phyloP scores from a whole-genome alignment of 495 filamentous ascomycete species.

The Oidiodendron maius region DNA sequence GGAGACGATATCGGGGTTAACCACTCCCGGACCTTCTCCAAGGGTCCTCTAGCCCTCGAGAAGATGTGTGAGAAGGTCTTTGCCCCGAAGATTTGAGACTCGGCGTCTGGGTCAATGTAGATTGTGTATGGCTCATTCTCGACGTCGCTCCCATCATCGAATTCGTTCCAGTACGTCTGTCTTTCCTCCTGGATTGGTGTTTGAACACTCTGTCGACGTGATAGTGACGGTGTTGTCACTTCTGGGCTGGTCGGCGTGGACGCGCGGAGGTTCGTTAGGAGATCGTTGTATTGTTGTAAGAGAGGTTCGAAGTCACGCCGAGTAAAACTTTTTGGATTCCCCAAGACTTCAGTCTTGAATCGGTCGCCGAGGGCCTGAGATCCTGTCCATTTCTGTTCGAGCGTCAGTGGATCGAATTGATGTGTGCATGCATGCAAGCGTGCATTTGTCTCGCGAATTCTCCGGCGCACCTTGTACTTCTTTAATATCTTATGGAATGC shows the following conservation, averaged over 20 bases:
- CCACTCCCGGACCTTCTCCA: conserved; percentile 39
- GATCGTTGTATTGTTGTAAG: conserved; percentile 47
- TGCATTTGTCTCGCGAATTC: background rate
- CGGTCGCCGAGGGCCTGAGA: conserved; percentile 50
- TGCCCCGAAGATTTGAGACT: conserved; percentile 40
- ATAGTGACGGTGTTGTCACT: conserved; percentile 10
- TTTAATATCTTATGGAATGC: conserved; percentile 71
- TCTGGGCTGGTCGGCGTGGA: conserved; percentile 13
- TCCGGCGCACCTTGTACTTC: conserved; percentile 49
- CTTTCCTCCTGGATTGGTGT: background rate
- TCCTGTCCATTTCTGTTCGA: conserved; percentile 58
- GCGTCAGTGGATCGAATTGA: conserved; percentile 1
- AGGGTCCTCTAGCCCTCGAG: conserved; percentile 30
- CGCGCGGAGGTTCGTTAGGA: conserved; percentile 44
- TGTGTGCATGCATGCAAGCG: background rate
- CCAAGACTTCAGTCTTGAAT: conserved; percentile 51
- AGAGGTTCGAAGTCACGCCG: conserved; percentile 48
- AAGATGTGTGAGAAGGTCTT: conserved; percentile 31
- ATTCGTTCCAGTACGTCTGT: conserved; percentile 57
- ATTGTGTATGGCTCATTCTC: conserved; percentile 45
- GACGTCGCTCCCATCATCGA: conserved; percentile 55
- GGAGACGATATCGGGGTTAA: conserved; percentile 21
- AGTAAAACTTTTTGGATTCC: conserved; percentile 56
- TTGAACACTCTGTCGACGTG: conserved; percentile 20
- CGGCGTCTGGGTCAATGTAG: conserved; percentile 48